Base-by-base conservation (phyloP, 495 filamentous ascomycete genomes). In the Beverwykella pulmonaria region DNA sequence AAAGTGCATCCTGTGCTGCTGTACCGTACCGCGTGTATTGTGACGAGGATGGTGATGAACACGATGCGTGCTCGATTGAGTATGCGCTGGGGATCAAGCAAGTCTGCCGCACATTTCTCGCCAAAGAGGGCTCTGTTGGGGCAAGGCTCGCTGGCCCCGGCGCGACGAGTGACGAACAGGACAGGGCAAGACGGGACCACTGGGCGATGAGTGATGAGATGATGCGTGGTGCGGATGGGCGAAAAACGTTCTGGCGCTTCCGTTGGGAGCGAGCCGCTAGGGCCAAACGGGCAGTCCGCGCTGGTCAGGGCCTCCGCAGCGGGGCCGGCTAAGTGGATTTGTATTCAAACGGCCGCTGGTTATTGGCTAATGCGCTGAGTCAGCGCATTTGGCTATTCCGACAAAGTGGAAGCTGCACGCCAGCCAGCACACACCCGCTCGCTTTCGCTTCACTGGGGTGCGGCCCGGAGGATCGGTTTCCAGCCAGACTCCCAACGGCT, bases 391-490 rank as follows among this genome's bases (percentile, higher is more conserved):
- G 62, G 26, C 59, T 25, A 30, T 53, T 44, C 63, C 63, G 63
- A 47, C n/a, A 55, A 30, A 17, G 48, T 55, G 63, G 63, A 56
- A 17, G 46, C 27, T 20, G 32, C 34, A 20, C 46, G 59, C 47
- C 25, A 23, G 53, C 62, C 26, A 53, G 53, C 48, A 60, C 48
- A 60, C 62, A 34, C 55, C 65, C 17, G 60, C 60, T 55, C 48
- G 65, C 49, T 44, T 29, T 44, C 57, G 50, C 61, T 39, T 49
- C 17, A n/a, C 26, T 41, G 29, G 32, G 23, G 20, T 59, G 48
- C 61, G 61, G 61, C 61, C 61, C 61, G 61, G 61, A 36, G 52
- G 59, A 61, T 61, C 59, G 59, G 59, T 61, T 61, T 34, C 46
- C 47, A 53, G 59, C 59, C 48, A 53, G 50, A 46, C 22, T 7